Percentiles rank a stretch among this genome's conserved stretches.
phyloP scores from a whole-genome alignment of 2,329 filamentous ascomycete genomes.

The Cladosporium sp. region DNA sequence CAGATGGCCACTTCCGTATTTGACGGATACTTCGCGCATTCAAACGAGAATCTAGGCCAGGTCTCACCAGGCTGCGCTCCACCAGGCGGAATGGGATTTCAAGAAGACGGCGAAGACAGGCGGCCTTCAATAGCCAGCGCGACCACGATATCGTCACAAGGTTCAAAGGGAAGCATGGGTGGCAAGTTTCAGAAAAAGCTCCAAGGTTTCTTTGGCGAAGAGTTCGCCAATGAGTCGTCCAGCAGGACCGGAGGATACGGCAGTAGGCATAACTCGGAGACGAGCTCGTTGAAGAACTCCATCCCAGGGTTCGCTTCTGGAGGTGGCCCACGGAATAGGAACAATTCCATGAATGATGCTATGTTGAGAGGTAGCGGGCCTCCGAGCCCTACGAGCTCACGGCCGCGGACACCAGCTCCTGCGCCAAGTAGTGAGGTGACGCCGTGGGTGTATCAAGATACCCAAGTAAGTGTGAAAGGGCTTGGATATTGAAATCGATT shows the following conservation, averaged over 20 bases:
- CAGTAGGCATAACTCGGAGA: conserved; percentile 62
- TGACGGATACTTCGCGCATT: conserved; percentile 68
- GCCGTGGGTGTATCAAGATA: conserved; percentile 84
- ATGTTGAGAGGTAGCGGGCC: conserved; percentile 46
- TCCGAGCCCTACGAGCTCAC: conserved; percentile 68
- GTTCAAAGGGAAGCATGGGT: conserved; percentile 69
- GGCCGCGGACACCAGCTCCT: conserved; percentile 68
- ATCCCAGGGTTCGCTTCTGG: conserved; percentile 52
- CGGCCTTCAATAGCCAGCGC: conserved; percentile 86
- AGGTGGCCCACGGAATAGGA: conserved; percentile 58
- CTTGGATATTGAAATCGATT: neutral
- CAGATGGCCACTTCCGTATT: conserved; percentile 43
- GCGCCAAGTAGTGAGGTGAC: conserved; percentile 73
- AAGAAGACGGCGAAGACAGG: conserved; percentile 65
- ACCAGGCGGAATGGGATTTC: conserved; percentile 45
- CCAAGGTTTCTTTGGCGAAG: conserved; percentile 89
- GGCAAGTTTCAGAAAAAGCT: conserved; percentile 75
- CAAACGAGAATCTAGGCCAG: conserved; percentile 65
- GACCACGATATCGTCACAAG: conserved; percentile 79
- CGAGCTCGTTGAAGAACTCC: conserved; percentile 28
- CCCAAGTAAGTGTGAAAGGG: conserved; percentile 22
- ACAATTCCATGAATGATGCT: conserved; percentile 74
- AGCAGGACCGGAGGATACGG: conserved; percentile 14
- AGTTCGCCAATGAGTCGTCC: conserved; percentile 56
- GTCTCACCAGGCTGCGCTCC: conserved; percentile 67